Evolutionary conservation across 257 asterid genomes (phyloP).

Genomic region (Coffea canephora): DNA sequence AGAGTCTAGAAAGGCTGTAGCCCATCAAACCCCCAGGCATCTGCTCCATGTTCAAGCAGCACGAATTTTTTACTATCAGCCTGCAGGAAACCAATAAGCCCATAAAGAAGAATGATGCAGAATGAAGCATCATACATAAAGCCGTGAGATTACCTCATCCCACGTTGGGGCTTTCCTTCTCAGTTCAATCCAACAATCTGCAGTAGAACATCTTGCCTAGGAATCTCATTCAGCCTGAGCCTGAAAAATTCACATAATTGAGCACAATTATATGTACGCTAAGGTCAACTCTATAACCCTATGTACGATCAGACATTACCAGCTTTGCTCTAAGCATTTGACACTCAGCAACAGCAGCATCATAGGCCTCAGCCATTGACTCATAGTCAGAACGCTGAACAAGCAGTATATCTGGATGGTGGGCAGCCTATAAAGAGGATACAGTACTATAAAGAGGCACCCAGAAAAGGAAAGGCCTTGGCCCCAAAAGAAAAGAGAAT

Average conservation of each 20-base stretch:
- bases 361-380: conserved; percentile 4
- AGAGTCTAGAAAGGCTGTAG: too few relatives aligned
- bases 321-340: conserved; percentile 19
- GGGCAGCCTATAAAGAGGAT: conserved; percentile 16
- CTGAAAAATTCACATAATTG: not conserved
- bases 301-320: conserved; percentile 3
- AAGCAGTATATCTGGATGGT: conserved; percentile 13
- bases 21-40: too few relatives aligned
- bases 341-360: conserved; percentile 18
- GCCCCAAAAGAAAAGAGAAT: not conserved
- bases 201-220: not conserved
- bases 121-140: not conserved
- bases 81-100: too few relatives aligned
- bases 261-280: not conserved
- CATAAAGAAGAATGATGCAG: too few relatives aligned
- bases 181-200: not conserved
- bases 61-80: too few relatives aligned
- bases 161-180: too few relatives aligned
- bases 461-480: not conserved
- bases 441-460: not conserved
- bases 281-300: not conserved
- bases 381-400: conserved; percentile 13
- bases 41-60: too few relatives aligned
- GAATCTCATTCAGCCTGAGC: conserved; percentile 10
- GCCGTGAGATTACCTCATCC: conserved; percentile 1